These are phyloP conservation scores for Cyathus striatus DNA, from an alignment of 768 basidiomycete genomes.

Conservation along the genomic window DNA sequence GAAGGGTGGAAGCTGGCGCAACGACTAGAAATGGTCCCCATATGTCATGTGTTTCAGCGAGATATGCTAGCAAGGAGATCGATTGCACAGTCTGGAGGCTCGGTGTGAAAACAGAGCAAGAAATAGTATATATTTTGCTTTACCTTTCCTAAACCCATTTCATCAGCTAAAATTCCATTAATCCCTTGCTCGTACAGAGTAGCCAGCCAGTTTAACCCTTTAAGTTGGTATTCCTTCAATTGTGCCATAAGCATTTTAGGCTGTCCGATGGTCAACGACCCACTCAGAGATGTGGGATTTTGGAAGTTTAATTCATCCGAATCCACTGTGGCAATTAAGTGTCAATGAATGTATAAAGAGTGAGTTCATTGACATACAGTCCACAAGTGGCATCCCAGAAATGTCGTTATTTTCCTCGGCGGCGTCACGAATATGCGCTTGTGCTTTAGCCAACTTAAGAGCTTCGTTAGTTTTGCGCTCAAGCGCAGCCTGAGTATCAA, in stretches of 20 bases:
- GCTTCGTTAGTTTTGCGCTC: conserved; percentile 82
- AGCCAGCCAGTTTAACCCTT: conserved; percentile 96
- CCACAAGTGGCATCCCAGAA: conserved; percentile 51
- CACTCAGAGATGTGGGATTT: conserved; percentile 89
- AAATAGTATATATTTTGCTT: conserved; percentile 6
- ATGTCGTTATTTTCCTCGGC: conserved; percentile 30
- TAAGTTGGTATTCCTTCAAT: conserved; percentile 96
- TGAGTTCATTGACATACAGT: too few relatives aligned
- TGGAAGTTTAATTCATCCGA: conserved; percentile 99
- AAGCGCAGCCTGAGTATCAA: conserved; percentile 78
- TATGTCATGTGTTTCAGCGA: conserved; percentile 95
- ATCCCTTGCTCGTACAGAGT: conserved; percentile 98
- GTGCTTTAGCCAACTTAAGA: conserved; percentile 58
- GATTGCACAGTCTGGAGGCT: conserved; percentile 87
- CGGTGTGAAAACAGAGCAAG: conserved; percentile 1
- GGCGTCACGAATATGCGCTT: conserved; percentile 39
- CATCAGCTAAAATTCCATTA: conserved; percentile 98
- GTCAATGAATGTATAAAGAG: too few relatives aligned
- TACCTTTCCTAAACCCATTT: conserved; percentile 95
- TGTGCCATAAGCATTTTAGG: conserved; percentile 96
- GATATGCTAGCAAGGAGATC: conserved; percentile 90
- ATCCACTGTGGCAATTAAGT: conserved; percentile 55
- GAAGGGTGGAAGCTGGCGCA: conserved; percentile 93
- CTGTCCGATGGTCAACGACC: conserved; percentile 81
- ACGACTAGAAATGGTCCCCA: conserved; percentile 99